These are phyloP conservation scores for Periconia digitata DNA, from an alignment of 2,329 filamentous ascomycete species.

Conservation along the genomic window DNA sequence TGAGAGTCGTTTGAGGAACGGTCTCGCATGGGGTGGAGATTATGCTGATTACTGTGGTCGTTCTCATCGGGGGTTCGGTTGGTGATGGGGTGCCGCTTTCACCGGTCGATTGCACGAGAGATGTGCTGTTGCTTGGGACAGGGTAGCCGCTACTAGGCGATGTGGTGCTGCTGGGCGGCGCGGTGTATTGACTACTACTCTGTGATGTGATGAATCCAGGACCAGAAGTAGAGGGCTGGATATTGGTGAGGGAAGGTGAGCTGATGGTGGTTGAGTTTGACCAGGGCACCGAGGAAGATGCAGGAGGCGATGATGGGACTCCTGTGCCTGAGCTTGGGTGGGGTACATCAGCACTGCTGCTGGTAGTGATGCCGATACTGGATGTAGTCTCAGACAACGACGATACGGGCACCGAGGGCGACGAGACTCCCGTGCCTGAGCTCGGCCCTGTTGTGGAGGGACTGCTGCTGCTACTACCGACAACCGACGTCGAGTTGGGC, in stretches of 20 bases:
- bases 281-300: not conserved
- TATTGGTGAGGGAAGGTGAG: not conserved
- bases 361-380: too few relatives aligned
- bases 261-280: not conserved
- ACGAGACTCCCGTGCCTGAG: not conserved
- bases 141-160: not conserved
- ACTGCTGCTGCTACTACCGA: too few relatives aligned
- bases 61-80: not conserved
- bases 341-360: too few relatives aligned
- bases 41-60: not conserved
- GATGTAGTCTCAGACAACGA: too few relatives aligned
- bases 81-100: too few relatives aligned
- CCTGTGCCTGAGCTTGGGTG: not conserved
- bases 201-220: too few relatives aligned
- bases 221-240: not conserved
- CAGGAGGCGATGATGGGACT: not conserved
- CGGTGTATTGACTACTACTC: too few relatives aligned
- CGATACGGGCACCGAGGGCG: too few relatives aligned
- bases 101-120: too few relatives aligned
- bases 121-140: not conserved
- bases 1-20: not conserved
- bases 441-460: not conserved
- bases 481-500: not conserved
- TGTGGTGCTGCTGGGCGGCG: not conserved
- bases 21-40: not conserved